phyloP scores from a whole-genome alignment of 208 protist genomes.

The Crithidia sp. region DNA sequence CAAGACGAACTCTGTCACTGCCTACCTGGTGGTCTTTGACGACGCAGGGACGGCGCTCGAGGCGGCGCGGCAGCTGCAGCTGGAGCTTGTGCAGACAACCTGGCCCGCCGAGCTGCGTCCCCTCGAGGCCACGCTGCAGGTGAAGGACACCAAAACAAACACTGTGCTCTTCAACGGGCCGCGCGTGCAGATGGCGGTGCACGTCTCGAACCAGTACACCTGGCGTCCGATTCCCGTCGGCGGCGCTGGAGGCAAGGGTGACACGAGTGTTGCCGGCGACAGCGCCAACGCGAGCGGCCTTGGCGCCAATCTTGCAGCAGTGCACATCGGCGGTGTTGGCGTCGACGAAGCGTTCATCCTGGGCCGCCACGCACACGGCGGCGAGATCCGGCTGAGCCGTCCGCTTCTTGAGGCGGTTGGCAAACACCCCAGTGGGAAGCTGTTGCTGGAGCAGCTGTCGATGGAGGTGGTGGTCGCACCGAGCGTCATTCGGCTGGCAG shows the following conservation, averaged over 20 bases:
- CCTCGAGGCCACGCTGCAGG: conserved; percentile 64
- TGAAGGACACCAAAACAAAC: conserved; percentile 51
- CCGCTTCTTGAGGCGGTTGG: conserved; percentile 38
- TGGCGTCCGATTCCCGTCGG: conserved; percentile 16
- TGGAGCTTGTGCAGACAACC: conserved; percentile 40
- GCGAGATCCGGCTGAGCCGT: conserved; percentile 65
- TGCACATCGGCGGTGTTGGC: conserved; percentile 63
- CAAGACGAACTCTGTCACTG: conserved; percentile 59
- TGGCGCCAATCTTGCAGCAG: neutral
- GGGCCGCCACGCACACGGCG: conserved; percentile 49
- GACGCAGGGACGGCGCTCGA: conserved; percentile 55
- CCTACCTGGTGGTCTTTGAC: conserved; percentile 72
- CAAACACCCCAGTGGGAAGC: conserved; percentile 40
- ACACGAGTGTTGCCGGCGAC: neutral
- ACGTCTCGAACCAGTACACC: conserved; percentile 41
- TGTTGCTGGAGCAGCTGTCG: conserved; percentile 65
- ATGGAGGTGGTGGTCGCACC: conserved; percentile 51
- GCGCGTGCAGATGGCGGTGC: conserved; percentile 64
- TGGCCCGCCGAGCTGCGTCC: conserved; percentile 69
- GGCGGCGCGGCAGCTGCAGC: conserved; percentile 65
- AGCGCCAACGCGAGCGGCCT: neutral
- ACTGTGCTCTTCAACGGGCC: conserved; percentile 76
- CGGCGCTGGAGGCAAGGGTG: conserved; percentile 1
- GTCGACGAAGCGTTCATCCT: conserved; percentile 60
- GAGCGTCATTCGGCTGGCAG: conserved; percentile 21